Base-by-base conservation (phyloP, 768 basidiomycete genomes). In the Phanerodontia chrysosporium region DNA sequence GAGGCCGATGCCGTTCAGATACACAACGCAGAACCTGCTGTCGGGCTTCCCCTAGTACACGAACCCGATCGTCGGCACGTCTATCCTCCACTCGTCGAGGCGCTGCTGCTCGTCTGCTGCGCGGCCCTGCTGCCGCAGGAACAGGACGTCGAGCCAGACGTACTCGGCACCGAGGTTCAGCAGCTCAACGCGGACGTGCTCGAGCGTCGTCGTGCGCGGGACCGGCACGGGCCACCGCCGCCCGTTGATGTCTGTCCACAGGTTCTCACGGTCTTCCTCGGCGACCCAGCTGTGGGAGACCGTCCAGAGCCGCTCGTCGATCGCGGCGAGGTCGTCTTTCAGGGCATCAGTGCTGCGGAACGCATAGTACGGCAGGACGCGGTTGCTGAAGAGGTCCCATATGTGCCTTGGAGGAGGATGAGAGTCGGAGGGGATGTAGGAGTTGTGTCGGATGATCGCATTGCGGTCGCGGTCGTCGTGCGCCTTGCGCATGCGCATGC, bases 301-400 rank as follows among this genome's bases (percentile, higher is more conserved):
- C 30, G 49, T 30, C 49, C 29, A 51, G 1, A 51, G 14, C 6
- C 13, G 7, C 7, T 6, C 32, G 32, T 35, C 7, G 13, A 35
- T n/a, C n/a, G n/a, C n/a, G n/a, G n/a, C 32, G 32, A 35, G 13
- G 32, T 35, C 6, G 6, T 35, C 13, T 13, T 35, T 35, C 32
- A 51, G 16, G 9, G 6, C 13, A 51, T 30, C 2, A 13, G 4
- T 18, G 4, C 4, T 4, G 6, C 6, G 48, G 18, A 51, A n/a
- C 16, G n/a, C 49, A 16, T 51, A 16, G 30, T 30, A 51, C 4
- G 49, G 49, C 13, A 51, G 28, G 2, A 51, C 49, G 2, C 49
- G 49, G 29, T 51, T 51, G 29, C 49, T 51, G 49, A 14, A 51
- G 14, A 51, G 49, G 14, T 51, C 49, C 49, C 49, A 51, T 12